phyloP scores from a whole-genome alignment of 805 yeast genomes.

The Metschnikowia drakensbergensis region DNA sequence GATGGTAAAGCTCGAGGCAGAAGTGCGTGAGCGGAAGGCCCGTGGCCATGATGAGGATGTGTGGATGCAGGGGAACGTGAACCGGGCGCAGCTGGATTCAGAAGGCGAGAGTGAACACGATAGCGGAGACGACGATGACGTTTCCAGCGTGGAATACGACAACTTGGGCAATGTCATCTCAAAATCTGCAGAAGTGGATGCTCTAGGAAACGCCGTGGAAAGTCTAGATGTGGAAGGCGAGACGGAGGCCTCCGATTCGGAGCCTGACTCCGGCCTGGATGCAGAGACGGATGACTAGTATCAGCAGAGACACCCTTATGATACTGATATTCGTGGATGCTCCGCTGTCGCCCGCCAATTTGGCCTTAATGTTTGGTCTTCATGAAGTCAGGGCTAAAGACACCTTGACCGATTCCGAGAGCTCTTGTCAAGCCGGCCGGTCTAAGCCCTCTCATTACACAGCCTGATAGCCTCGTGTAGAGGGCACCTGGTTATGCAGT shows the following conservation, averaged over 20 bases:
- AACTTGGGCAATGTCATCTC: slow-evolving; percentile 21
- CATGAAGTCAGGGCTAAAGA: no score
- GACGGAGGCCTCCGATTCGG: background rate
- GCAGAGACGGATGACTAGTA: no score
- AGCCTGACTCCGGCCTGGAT: no score
- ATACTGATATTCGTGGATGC: no score
- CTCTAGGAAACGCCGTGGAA: background rate
- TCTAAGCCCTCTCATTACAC: no score
- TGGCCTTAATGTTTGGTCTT: no score
- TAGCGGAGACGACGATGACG: slow-evolving; percentile 14
- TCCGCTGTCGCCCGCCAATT: no score
- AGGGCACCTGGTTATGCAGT: no score
- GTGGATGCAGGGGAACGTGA: slow-evolving; percentile 78
- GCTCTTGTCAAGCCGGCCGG: no score
- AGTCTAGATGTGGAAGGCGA: background rate
- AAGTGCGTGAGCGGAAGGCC: slow-evolving; percentile 57
- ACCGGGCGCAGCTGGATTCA: slow-evolving; percentile 34
- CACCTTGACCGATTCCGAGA: no score
- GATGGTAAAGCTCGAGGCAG: slow-evolving; percentile 64
- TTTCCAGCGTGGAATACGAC: slow-evolving; percentile 15
- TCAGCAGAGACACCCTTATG: no score
- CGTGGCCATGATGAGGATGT: slow-evolving; percentile 53
- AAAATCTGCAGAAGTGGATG: background rate
- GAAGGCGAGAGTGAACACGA: slow-evolving; percentile 15
- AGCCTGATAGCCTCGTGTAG: no score